phyloP scores from a whole-genome alignment of 495 filamentous ascomycete genomes.

The Beverwykella pulmonaria region DNA sequence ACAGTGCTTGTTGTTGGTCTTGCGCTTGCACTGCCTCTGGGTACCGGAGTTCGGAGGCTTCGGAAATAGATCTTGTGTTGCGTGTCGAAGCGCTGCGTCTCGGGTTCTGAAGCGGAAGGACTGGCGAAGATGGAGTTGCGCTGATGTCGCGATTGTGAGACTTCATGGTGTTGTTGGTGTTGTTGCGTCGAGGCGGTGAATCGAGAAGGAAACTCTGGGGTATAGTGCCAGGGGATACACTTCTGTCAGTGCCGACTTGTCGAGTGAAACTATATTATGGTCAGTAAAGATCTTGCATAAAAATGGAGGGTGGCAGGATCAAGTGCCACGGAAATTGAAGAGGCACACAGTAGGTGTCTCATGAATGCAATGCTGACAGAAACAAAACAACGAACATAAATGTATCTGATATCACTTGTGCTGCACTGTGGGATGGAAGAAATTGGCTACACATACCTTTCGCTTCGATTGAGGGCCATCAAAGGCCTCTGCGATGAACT shows the following conservation, averaged over 20 bases:
- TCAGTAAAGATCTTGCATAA: slow-evolving; percentile 2
- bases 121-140: slow-evolving; percentile 28
- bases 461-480: slow-evolving; percentile 26
- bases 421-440: background rate
- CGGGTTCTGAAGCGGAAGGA: slow-evolving; percentile 25
- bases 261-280: slow-evolving; percentile 6
- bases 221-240: background rate
- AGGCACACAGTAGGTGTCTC: slow-evolving; percentile 5
- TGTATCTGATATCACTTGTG: background rate
- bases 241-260: slow-evolving; percentile 14
- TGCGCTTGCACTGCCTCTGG: slow-evolving; percentile 6
- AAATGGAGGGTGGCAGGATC: background rate
- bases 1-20: background rate
- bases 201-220: slow-evolving; percentile 34
- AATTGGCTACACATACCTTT: slow-evolving; percentile 23
- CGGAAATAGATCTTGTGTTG: slow-evolving; percentile 28
- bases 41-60: slow-evolving; percentile 28
- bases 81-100: slow-evolving; percentile 26
- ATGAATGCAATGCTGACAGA: slow-evolving; percentile 16
- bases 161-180: slow-evolving; percentile 13
- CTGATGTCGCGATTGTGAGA: slow-evolving; percentile 20
- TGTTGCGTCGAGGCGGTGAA: slow-evolving; percentile 26
- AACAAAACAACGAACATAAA: slow-evolving; percentile 10
- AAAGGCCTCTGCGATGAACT: slow-evolving; percentile 33
- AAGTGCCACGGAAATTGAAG: slow-evolving; percentile 11